phyloP scores from a whole-genome alignment of 2,329 filamentous ascomycete genomes.

The Aspergillus fumigatiaffinis region DNA sequence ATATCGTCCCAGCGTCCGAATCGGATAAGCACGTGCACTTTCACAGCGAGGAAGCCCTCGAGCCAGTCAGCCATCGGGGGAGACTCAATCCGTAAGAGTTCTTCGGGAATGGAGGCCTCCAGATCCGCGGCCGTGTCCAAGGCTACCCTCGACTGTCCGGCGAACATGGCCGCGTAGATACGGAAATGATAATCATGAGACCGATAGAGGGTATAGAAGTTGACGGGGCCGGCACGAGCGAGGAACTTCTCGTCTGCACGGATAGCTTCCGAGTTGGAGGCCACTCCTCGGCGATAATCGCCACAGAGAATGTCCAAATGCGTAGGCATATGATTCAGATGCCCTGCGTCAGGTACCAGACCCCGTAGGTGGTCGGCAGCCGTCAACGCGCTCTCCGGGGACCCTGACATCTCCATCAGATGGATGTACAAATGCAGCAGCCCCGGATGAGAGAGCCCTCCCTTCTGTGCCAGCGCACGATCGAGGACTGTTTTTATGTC shows the following conservation, averaged over 20 bases:
- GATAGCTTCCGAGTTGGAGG: conserved; percentile 64
- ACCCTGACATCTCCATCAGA: conserved; percentile 70
- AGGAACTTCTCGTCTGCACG: conserved; percentile 65
- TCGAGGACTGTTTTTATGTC: conserved; percentile 60
- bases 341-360: conserved; percentile 65
- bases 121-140: conserved; percentile 58
- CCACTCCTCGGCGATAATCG: conserved; percentile 64
- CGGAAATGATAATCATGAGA: conserved; percentile 71
- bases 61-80: conserved; percentile 78
- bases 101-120: conserved; percentile 60
- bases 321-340: conserved; percentile 72
- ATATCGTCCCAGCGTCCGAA: conserved; percentile 71
- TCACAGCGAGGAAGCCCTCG: conserved; percentile 65
- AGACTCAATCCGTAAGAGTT: conserved; percentile 58
- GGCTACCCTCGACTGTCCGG: conserved; percentile 60
- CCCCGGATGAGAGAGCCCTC: conserved; percentile 59
- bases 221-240: conserved; percentile 52
- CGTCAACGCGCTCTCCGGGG: conserved; percentile 59
- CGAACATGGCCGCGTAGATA: conserved; percentile 75
- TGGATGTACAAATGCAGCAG: conserved; percentile 73
- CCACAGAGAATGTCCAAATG: conserved; percentile 72
- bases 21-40: conserved; percentile 65
- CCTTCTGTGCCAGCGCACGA: conserved; percentile 49
- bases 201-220: conserved; percentile 75
- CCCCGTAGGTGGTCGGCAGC: conserved; percentile 59